phyloP scores from a whole-genome alignment of 192 early-diverging fungal genomes.

The Coemansia sp. region DNA sequence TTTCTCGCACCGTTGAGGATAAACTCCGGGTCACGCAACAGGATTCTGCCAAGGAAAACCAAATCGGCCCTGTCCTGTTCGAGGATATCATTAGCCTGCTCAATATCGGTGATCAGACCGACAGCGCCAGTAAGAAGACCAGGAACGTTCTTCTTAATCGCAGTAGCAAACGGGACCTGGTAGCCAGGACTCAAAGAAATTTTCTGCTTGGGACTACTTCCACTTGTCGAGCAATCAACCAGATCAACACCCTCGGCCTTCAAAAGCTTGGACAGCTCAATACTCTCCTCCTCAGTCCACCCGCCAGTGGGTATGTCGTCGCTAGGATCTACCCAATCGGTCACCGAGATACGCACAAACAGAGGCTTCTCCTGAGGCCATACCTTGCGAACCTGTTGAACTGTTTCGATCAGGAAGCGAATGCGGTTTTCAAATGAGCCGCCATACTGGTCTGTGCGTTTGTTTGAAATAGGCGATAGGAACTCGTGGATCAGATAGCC shows the following conservation, averaged over 20 bases:
- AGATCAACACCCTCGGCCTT: slow-evolving; percentile 73
- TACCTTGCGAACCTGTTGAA: slow-evolving; percentile 56
- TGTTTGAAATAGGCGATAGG: slow-evolving; percentile 74
- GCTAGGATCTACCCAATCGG: slow-evolving; percentile 61
- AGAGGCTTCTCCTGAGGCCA: slow-evolving; percentile 82
- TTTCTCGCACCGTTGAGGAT: slow-evolving; percentile 61
- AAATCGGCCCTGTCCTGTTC: slow-evolving; percentile 63
- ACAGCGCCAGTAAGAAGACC: slow-evolving; percentile 63
- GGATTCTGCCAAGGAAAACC: slow-evolving; percentile 65
- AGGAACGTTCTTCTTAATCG: slow-evolving; percentile 56
- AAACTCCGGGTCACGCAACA: slow-evolving; percentile 70
- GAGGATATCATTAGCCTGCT: slow-evolving; percentile 70
- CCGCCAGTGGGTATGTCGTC: slow-evolving; percentile 51
- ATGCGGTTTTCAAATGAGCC: slow-evolving; percentile 86
- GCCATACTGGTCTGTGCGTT: slow-evolving; percentile 88
- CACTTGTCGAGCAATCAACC: slow-evolving; percentile 80
- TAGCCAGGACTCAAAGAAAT: slow-evolving; percentile 53
- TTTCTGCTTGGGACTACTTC: slow-evolving; percentile 55
- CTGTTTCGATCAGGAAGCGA: slow-evolving; percentile 70
- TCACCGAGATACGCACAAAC: slow-evolving; percentile 77
- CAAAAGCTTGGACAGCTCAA: slow-evolving; percentile 58
- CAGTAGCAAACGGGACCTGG: slow-evolving; percentile 70
- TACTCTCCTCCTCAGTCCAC: slow-evolving; percentile 73
- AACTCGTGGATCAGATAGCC: slow-evolving; percentile 86
- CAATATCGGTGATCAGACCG: slow-evolving; percentile 61